Percentiles rank a stretch among this genome's conserved stretches.
phyloP scores from a whole-genome alignment of 805 yeast species.

The Lipomyces chichibuensis region DNA sequence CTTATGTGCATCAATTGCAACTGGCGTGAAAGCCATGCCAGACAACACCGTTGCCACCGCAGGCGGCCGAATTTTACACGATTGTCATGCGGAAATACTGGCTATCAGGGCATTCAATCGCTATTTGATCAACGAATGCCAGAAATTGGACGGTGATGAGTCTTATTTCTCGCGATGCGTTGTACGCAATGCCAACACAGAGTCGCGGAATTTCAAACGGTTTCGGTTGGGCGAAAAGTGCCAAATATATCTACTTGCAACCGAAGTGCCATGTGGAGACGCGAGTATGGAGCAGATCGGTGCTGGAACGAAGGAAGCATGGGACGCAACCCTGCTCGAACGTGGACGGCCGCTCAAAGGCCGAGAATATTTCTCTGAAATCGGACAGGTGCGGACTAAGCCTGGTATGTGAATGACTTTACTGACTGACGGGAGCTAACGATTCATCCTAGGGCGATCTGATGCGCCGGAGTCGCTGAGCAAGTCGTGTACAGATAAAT shows the following conservation, averaged over 20 bases:
- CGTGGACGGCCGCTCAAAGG: slow-evolving; percentile 54
- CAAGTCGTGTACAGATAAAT: slow-evolving; percentile 88
- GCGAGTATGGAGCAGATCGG: slow-evolving; percentile 62
- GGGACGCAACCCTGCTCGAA: slow-evolving; percentile 26
- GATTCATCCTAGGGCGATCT: slow-evolving; percentile 51
- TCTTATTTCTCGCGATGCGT: slow-evolving; percentile 11
- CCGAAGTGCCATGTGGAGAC: slow-evolving; percentile 92
- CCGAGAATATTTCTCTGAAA: slow-evolving; percentile 55
- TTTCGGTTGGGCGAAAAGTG: slow-evolving; percentile 47
- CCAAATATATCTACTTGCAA: slow-evolving; percentile 61
- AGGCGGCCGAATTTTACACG: slow-evolving; percentile 73
- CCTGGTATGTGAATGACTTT: slow-evolving; percentile 58
- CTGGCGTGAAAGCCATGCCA: slow-evolving; percentile 84
- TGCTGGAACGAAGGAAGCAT: slow-evolving; percentile 29
- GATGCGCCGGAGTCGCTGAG: slow-evolving; percentile 75
- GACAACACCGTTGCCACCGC: slow-evolving; percentile 51
- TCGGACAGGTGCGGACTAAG: slow-evolving; percentile 81
- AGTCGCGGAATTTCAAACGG: slow-evolving; percentile 32
- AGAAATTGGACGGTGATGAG: slow-evolving; percentile 3
- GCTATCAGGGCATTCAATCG: slow-evolving; percentile 71
- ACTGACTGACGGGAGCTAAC: neutral
- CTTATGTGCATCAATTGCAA: slow-evolving; percentile 40
- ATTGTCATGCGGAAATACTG: slow-evolving; percentile 86
- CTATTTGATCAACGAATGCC: slow-evolving; percentile 56
- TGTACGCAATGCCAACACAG: neutral